A percentile compares a stretch with the other conserved stretches of the same genome.
phyloP scores from a whole-genome alignment of 805 yeast species.

The Candida corydali region DNA sequence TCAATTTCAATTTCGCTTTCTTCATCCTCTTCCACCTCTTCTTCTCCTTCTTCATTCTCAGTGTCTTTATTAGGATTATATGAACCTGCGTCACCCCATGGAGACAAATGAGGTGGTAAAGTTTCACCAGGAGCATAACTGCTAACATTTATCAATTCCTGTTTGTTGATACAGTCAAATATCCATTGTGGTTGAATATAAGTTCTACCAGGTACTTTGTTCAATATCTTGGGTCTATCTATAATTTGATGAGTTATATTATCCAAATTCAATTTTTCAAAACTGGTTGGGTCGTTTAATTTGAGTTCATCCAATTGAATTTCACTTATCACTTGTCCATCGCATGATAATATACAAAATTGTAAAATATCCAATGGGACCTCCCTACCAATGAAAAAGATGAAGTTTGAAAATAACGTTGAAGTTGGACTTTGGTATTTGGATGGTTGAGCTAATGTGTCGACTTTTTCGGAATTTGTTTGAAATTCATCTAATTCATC shows the following conservation, averaged over 20 bases:
- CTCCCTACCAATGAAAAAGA: slow-evolving; percentile 90
- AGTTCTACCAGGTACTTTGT: slow-evolving; percentile 85
- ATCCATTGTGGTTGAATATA: slow-evolving; percentile 98
- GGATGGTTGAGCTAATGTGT: slow-evolving; percentile 64
- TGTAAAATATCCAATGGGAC: slow-evolving; percentile 90
- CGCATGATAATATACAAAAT: slow-evolving; percentile 78
- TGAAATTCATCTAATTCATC: slow-evolving; percentile 65
- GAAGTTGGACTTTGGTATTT: slow-evolving; percentile 53
- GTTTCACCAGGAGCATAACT: slow-evolving; percentile 91
- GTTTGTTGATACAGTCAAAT: slow-evolving; percentile 84
- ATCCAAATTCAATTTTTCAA: slow-evolving; percentile 52
- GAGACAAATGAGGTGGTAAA: slow-evolving; percentile 94
- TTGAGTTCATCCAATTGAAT: slow-evolving; percentile 76
- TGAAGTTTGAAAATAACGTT: slow-evolving; percentile 64
- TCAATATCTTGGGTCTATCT: slow-evolving; percentile 80
- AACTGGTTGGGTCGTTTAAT: slow-evolving; percentile 42
- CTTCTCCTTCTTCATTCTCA: slow-evolving; percentile 43
- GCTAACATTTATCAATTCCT: slow-evolving; percentile 68
- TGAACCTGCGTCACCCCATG: slow-evolving; percentile 96
- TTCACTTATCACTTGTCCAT: slow-evolving; percentile 84
- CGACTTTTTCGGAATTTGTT: slow-evolving; percentile 67
- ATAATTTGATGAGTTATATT: slow-evolving; percentile 88
- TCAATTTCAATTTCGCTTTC: slow-evolving; percentile 34
- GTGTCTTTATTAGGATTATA: slow-evolving; percentile 73
- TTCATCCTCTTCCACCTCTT: slow-evolving; percentile 47